Conservation (phyloP, 306 rosid species). For the Crotalaria pallida region DNA sequence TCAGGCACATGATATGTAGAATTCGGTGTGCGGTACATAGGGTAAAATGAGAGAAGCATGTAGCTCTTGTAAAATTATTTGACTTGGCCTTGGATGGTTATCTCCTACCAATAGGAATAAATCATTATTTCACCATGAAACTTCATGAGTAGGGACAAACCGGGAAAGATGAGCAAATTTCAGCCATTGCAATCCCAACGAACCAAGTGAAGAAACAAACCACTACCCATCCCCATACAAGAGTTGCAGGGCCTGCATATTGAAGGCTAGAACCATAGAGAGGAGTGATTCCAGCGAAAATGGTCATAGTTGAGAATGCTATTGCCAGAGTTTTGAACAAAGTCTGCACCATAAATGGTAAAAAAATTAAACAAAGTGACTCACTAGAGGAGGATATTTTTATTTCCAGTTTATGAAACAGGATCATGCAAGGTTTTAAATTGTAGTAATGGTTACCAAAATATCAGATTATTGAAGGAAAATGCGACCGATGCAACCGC, state of each 20-base stretch:
- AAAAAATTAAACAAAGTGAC: background rate
- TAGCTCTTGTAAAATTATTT: too few species aligned
- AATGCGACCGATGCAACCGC: too few species aligned
- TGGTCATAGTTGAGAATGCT: constrained; percentile 80
- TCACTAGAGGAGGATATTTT: background rate
- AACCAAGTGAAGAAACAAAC: constrained; percentile 88
- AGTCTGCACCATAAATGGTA: constrained; percentile 44
- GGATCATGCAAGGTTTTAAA: too few species aligned
- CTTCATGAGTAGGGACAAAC: constrained; percentile 31
- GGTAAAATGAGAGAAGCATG: too few species aligned
- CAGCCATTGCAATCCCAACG: constrained; percentile 87
- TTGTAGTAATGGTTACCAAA: too few species aligned
- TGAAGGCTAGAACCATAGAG: constrained; percentile 74
- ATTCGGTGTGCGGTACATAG: too few species aligned
- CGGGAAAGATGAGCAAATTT: constrained; percentile 91
- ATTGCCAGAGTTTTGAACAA: constrained; percentile 89
- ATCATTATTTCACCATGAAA: background rate
- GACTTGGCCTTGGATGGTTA: background rate
- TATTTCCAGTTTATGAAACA: too few species aligned
- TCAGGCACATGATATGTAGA: too few species aligned
- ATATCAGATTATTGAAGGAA: too few species aligned
- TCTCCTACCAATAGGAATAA: background rate
- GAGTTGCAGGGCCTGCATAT: constrained; percentile 83
- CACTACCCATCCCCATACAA: constrained; percentile 89
- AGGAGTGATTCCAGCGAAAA: constrained; percentile 96